These are phyloP conservation scores for Sedum album DNA, from an alignment of 164 flowering plant species.

Conservation along the genomic window DNA sequence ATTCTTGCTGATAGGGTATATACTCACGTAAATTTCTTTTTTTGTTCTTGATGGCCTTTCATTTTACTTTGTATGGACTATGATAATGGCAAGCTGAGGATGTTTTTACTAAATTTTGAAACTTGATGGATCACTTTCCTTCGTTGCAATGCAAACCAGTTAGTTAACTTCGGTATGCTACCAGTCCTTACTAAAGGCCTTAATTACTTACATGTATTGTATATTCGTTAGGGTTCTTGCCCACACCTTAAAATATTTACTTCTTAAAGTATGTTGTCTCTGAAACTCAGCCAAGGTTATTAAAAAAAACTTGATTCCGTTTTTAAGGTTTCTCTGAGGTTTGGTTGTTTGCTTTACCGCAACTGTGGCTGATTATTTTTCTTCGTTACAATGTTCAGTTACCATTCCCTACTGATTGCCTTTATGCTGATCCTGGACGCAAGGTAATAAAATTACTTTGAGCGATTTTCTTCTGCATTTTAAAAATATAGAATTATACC, in stretches of 20 bases:
- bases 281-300: neutral
- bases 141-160: too few relatives aligned
- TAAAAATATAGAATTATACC: neutral
- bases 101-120: too few relatives aligned
- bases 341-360: neutral
- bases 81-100: neutral
- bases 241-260: too few relatives aligned
- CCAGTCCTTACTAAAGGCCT: too few relatives aligned
- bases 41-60: neutral
- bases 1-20: slow-evolving; percentile 71
- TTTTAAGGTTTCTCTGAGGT: neutral
- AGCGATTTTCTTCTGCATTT: neutral
- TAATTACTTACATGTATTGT: too few relatives aligned
- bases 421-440: slow-evolving; percentile 87
- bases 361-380: neutral
- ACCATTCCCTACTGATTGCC: slow-evolving; percentile 85
- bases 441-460: slow-evolving; percentile 37
- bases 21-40: neutral
- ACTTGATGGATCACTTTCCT: neutral
- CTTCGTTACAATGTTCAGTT: slow-evolving; percentile 31
- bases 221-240: too few relatives aligned
- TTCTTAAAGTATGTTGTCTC: neutral
- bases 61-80: neutral
- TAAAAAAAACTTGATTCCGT: neutral
- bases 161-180: too few relatives aligned